Evolutionary conservation across 768 basidiomycete species (phyloP).

Genomic region (Cystofilobasidium bisporidii): DNA sequence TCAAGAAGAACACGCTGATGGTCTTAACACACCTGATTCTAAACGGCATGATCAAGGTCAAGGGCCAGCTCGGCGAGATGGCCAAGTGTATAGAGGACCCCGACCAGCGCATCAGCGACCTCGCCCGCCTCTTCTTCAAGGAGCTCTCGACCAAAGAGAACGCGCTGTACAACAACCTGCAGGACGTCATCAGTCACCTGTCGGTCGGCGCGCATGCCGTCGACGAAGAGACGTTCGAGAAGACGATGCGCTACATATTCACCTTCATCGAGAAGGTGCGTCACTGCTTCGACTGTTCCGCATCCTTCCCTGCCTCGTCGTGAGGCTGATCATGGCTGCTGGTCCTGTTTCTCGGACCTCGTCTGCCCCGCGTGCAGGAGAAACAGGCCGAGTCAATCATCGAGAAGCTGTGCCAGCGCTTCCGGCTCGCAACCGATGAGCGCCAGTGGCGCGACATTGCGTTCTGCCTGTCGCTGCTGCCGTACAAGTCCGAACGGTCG

Average conservation of each 20-base stretch:
- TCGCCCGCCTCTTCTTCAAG: slow-evolving; percentile 96
- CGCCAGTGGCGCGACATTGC: slow-evolving; percentile 97
- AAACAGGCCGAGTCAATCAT: slow-evolving; percentile 97
- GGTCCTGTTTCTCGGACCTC: background rate
- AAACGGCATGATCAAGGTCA: slow-evolving; percentile 99
- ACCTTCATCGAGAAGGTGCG: slow-evolving; percentile 88
- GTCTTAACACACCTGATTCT: slow-evolving; percentile 92
- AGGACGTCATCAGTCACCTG: slow-evolving; percentile 93
- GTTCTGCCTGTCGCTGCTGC: slow-evolving; percentile 83
- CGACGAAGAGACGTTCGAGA: slow-evolving; percentile 83
- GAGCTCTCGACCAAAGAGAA: slow-evolving; percentile 96
- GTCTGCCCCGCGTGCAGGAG: slow-evolving; percentile 52
- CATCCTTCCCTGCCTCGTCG: background rate
- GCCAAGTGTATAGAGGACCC: slow-evolving; percentile 96
- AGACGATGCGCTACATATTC: slow-evolving; percentile 90
- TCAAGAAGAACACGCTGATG: slow-evolving; percentile 99
- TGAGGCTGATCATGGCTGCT: background rate
- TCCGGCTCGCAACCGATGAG: slow-evolving; percentile 74
- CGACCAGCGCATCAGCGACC: slow-evolving; percentile 74
- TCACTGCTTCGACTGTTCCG: background rate
- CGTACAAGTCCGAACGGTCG: slow-evolving; percentile 93
- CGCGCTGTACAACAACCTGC: slow-evolving; percentile 96
- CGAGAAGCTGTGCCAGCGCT: slow-evolving; percentile 93
- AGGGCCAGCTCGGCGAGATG: slow-evolving; percentile 98
- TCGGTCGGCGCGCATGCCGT: slow-evolving; percentile 84